These are phyloP conservation scores for Dioszegia hungarica DNA, from an alignment of 768 basidiomycete species.

Conservation along the genomic window DNA sequence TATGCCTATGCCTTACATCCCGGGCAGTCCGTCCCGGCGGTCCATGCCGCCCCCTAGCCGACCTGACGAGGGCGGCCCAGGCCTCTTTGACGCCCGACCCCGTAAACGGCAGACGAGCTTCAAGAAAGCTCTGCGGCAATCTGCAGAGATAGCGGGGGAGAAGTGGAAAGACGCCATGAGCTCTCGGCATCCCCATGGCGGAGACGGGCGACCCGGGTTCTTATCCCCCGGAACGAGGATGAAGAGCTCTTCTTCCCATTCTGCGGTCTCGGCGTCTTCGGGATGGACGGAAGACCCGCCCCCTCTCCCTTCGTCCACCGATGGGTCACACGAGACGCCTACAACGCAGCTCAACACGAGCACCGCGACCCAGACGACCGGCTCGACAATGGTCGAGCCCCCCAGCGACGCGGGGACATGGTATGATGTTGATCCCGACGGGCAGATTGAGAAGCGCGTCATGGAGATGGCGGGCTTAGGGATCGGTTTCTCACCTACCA, in stretches of 20 bases:
- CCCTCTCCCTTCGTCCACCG: not conserved
- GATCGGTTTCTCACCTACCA: constrained; percentile 11
- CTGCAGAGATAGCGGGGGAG: constrained; percentile 24
- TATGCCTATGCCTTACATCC: not conserved
- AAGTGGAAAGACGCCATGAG: constrained; percentile 23
- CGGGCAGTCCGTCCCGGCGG: constrained; percentile 7
- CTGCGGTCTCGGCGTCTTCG: not conserved
- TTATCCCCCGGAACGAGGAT: not conserved
- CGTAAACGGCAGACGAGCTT: constrained; percentile 34
- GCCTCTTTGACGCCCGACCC: constrained; percentile 2
- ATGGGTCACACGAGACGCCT: not conserved
- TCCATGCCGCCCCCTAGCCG: constrained; percentile 15
- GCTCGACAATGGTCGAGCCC: not conserved
- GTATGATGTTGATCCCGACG: constrained; percentile 30
- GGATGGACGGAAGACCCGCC: not conserved
- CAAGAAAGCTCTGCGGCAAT: constrained; percentile 32
- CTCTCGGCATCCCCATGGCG: not conserved
- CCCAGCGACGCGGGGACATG: not conserved
- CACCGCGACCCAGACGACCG: not conserved
- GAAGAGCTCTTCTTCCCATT: constrained; percentile 4
- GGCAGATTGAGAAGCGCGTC: constrained; percentile 62
- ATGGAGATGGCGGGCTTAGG: constrained; percentile 82
- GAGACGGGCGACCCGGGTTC: constrained; percentile 15
- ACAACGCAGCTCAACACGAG: not conserved
- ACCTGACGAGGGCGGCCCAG: not conserved